Base-by-base conservation (phyloP, 208 protist genomes). In the Trypanosoma platydactyli region DNA sequence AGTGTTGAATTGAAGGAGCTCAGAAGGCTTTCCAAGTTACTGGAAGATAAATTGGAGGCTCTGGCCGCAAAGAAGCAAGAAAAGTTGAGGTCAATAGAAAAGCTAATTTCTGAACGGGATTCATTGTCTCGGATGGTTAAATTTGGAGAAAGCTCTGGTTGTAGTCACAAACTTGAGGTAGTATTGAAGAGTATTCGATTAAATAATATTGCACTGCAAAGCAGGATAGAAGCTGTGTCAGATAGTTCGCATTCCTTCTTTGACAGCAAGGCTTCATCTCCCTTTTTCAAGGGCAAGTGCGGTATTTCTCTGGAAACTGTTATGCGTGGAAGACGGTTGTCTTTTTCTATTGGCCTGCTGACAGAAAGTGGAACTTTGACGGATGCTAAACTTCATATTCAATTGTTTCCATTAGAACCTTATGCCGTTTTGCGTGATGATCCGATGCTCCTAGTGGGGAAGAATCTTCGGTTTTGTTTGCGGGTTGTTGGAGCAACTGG, bases 1-100 rank as follows among this genome's bases (percentile, higher is more conserved):
- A 76, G 64, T 42, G 54, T 92, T 25, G 87, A 92, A 41, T n/a
- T 91, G 35, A 89, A 91, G 64, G 74, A 84, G 42, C 71, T 96
- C 44, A 92, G 80, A 58, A 67, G 68, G 5, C 48, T 85, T 13
- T 77, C 85, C 9, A 53, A 58, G 5, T 75, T 57, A 0, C 53
- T 94, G 45, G 77, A 94, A 57, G 77, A 66, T 27, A 70, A 76
- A 41, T 68, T 91, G 18, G 81, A 86, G 55, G 55, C 24, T 16
- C 15, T 85, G 42, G 77, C 54, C 1, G 22, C 45, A 3, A 54
- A 63, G 42, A 70, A 68, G 29, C 66, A 85, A 41, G 38, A 67
- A 22, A 85, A 84, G 45, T 57, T 75, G 59, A 50, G 83, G 15
- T 56, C 73, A 11, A 9, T 84, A 16, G 71, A 59, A 9, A 65